These are phyloP conservation scores for Mortierella sp. DNA, from an alignment of 371 early-diverging fungal species.

Conservation along the genomic window DNA sequence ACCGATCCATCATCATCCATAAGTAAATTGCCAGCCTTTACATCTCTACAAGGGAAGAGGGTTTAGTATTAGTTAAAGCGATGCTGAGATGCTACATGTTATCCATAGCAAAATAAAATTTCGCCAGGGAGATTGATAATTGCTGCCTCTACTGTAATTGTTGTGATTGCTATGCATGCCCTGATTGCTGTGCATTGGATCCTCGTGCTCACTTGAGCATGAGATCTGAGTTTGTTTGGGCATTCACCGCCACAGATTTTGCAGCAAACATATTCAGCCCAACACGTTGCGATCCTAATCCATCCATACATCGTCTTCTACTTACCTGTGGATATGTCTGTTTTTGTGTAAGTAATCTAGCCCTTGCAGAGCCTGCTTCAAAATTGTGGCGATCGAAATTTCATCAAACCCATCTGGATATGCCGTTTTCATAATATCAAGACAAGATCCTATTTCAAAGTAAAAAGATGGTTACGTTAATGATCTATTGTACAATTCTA, in stretches of 20 bases:
- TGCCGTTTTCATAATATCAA: conserved; percentile 90
- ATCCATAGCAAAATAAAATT: too few species aligned
- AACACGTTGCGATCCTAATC: not conserved
- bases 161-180: not conserved
- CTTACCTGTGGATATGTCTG: conserved; percentile 84
- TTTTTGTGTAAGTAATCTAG: conserved; percentile 91
- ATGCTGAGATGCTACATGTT: too few species aligned
- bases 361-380: conserved; percentile 88
- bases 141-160: not conserved
- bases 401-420: conserved; percentile 91
- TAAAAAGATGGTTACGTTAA: not conserved
- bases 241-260: not conserved
- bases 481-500: not conserved
- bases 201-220: not conserved
- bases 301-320: not conserved
- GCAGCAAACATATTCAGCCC: conserved; percentile 4
- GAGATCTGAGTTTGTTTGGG: conserved; percentile 5
- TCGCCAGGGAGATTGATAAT: not conserved
- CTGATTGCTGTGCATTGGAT: too few species aligned
- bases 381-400: conserved; percentile 81
- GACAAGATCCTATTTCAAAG: conserved; percentile 71
- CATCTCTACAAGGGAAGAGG: conserved; percentile 83
- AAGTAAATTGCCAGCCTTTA: conserved; percentile 91
- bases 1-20: conserved; percentile 88
- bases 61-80: too few species aligned